Conservation (phyloP, 768 basidiomycete genomes). For the Crassisporium funariophilum region DNA sequence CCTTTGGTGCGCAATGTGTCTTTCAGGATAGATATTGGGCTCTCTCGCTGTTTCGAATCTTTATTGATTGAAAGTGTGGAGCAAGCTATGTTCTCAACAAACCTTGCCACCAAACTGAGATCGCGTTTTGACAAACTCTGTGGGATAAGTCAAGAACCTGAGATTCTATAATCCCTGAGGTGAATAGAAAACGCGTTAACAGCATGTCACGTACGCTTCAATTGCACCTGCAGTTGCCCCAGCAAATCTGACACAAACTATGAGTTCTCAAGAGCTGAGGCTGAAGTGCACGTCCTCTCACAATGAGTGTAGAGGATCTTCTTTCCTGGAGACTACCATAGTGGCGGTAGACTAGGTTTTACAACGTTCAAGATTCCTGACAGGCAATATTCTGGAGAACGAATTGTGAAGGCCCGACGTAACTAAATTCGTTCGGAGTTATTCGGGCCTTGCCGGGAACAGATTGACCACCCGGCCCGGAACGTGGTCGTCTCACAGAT, state of each 20-base stretch:
- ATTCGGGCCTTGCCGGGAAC: no score
- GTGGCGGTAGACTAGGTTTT: not conserved
- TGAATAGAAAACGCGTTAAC: constrained; percentile 4
- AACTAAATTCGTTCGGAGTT: no score
- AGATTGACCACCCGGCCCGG: no score
- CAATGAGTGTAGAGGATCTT: constrained; percentile 85
- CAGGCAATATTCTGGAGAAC: not conserved
- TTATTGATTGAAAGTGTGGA: not conserved
- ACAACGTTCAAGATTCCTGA: not conserved
- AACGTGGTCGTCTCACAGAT: no score
- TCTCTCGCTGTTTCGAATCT: constrained; percentile 44
- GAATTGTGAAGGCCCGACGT: not conserved
- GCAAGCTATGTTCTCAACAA: constrained; percentile 11
- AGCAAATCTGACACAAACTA: constrained; percentile 54
- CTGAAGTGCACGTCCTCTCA: constrained; percentile 24
- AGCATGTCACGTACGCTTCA: constrained; percentile 70
- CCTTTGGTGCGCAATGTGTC: constrained; percentile 79
- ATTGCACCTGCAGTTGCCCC: constrained; percentile 92
- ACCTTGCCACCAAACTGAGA: constrained; percentile 89
- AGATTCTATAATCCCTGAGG: constrained; percentile 40
- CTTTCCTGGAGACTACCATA: constrained; percentile 59
- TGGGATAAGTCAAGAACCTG: constrained; percentile 86
- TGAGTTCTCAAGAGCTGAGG: not conserved
- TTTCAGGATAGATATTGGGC: constrained; percentile 72
- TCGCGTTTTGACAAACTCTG: constrained; percentile 92